Conservation (phyloP, 2,329 filamentous ascomycete species). For the Hypoxylon sp. region DNA sequence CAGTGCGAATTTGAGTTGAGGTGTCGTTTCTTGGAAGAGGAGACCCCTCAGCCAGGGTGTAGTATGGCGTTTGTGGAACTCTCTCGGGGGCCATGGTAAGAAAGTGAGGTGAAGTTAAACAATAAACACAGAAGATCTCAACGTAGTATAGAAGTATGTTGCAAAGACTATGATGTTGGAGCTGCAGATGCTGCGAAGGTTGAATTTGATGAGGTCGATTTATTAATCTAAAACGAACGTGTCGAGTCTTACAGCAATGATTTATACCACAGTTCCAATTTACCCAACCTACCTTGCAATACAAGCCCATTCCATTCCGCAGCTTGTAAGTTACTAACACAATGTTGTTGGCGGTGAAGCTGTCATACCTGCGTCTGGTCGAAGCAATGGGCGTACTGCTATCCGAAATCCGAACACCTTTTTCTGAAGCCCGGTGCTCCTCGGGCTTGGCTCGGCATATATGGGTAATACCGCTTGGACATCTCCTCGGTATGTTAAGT, state of each 20-base stretch:
- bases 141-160: not conserved
- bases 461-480: not conserved
- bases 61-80: constrained; percentile 25
- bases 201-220: not conserved
- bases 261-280: constrained; percentile 19
- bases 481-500: constrained; percentile 8
- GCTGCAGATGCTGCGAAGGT: not conserved
- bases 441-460: constrained; percentile 34
- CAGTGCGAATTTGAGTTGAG: constrained; percentile 34
- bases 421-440: constrained; percentile 17
- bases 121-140: too few species aligned
- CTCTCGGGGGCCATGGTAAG: constrained; percentile 17
- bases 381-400: not conserved
- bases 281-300: not conserved
- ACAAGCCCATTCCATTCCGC: not conserved
- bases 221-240: not conserved
- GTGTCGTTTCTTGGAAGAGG: constrained; percentile 34
- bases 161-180: too few species aligned
- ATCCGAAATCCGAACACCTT: constrained; percentile 32
- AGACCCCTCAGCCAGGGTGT: constrained; percentile 33
- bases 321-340: not conserved
- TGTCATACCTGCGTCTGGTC: not conserved
- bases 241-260: not conserved
- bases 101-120: not conserved
- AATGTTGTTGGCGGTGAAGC: not conserved